These are phyloP conservation scores for Pelargonium australe DNA, from an alignment of 441 rosid species.

Conservation along the genomic window DNA sequence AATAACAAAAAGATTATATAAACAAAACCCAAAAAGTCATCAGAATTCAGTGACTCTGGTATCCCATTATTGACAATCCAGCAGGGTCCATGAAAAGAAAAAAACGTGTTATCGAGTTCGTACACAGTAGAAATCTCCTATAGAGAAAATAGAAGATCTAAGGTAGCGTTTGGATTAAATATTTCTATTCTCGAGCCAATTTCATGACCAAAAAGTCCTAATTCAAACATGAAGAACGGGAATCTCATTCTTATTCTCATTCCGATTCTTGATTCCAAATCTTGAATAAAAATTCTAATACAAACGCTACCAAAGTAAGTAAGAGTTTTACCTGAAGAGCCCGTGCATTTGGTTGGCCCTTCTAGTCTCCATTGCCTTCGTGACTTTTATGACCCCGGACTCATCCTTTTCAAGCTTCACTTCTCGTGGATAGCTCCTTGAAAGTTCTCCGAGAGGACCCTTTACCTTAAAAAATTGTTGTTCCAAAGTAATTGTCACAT, in stretches of 20 bases:
- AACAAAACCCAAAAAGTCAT: too few relatives aligned
- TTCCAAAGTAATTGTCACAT: conserved; percentile 60
- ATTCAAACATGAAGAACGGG: too few relatives aligned
- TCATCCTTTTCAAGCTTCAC: conserved; percentile 60
- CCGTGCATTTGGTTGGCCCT: conserved; percentile 98
- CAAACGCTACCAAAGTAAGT: neutral
- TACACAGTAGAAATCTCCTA: too few relatives aligned
- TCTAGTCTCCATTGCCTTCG: conserved; percentile 62
- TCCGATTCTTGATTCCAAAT: neutral
- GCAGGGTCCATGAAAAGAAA: too few relatives aligned
- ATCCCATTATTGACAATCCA: too few relatives aligned
- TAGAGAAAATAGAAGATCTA: too few relatives aligned
- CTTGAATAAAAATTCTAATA: neutral
- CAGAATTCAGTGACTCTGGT: too few relatives aligned
- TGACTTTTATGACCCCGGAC: conserved; percentile 51
- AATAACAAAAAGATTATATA: neutral
- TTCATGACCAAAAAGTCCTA: too few relatives aligned
- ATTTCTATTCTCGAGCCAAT: too few relatives aligned
- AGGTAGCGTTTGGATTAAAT: too few relatives aligned
- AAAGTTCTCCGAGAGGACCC: conserved; percentile 85
- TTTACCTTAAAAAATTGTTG: conserved; percentile 68
- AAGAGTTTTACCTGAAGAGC: conserved; percentile 68
- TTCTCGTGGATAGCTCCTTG: conserved; percentile 69
- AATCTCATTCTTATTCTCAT: too few relatives aligned
- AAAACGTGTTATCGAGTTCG: too few relatives aligned